These are phyloP conservation scores for Phellopilus nigrolimitatus DNA, from an alignment of 1,284 basidiomycete species.

Conservation along the genomic window DNA sequence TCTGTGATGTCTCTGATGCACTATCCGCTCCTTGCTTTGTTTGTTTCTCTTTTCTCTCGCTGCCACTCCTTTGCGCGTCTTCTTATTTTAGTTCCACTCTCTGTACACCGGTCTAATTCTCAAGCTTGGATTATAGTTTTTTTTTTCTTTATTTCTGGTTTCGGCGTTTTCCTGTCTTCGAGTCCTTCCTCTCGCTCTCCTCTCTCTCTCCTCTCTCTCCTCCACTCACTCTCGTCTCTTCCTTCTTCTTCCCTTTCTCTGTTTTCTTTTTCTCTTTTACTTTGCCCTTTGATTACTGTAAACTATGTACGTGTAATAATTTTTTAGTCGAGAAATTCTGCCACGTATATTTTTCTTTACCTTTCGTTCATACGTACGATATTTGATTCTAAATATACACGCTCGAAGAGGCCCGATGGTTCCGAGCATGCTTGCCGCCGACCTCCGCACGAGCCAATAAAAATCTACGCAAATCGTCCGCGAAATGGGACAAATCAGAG, in stretches of 20 bases:
- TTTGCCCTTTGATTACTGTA: background rate
- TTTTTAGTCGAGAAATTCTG: background rate
- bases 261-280: background rate
- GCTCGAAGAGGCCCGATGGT: too few species aligned
- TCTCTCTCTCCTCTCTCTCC: background rate
- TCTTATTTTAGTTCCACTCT: background rate
- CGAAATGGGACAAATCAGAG: background rate
- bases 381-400: too few species aligned
- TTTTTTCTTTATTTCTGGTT: background rate
- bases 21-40: background rate
- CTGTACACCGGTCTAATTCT: too few species aligned
- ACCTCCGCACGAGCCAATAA: too few species aligned
- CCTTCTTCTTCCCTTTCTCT: background rate
- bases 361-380: too few species aligned
- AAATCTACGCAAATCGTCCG: background rate
- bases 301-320: background rate
- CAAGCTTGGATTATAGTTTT: too few species aligned
- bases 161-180: background rate
- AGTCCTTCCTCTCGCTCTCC: background rate
- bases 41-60: background rate
- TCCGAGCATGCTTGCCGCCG: too few species aligned
- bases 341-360: background rate
- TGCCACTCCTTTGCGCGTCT: background rate
- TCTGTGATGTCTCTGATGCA: background rate
- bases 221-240: background rate